Conservation (phyloP, 495 filamentous ascomycete genomes). For the Penicillium lagena region DNA sequence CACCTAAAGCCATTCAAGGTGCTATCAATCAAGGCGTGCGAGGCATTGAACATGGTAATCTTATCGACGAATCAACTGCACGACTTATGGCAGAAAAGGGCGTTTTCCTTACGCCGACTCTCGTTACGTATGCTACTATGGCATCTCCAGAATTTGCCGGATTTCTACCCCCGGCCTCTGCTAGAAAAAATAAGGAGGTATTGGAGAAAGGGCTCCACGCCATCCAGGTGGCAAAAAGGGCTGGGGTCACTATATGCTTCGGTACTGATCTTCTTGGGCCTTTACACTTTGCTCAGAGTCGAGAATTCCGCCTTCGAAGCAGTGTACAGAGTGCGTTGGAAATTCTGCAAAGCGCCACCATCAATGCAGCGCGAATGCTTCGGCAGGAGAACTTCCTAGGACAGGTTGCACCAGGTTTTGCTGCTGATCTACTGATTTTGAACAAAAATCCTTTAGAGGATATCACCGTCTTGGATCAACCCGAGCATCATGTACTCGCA, state of each 20-base stretch:
- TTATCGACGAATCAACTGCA: conserved; percentile 43
- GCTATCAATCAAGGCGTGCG: conserved; percentile 44
- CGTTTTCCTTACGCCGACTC: conserved; percentile 42
- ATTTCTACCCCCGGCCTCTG: conserved; percentile 29
- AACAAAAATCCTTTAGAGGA: conserved; percentile 44
- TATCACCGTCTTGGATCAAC: conserved; percentile 40
- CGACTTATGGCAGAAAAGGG: conserved; percentile 29
- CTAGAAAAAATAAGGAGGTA: conserved; percentile 38
- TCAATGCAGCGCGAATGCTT: conserved; percentile 40
- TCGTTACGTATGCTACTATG: conserved; percentile 43
- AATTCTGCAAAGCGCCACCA: conserved; percentile 44
- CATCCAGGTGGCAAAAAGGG: conserved; percentile 30
- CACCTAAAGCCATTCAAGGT: conserved; percentile 36
- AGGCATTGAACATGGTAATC: conserved; percentile 50
- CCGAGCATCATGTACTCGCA: conserved; percentile 33
- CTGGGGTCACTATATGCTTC: conserved; percentile 43
- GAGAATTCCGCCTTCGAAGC: conserved; percentile 42
- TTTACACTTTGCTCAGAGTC: conserved; percentile 38
- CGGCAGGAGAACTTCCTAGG: conserved; percentile 36
- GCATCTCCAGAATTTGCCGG: conserved; percentile 23
- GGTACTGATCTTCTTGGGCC: conserved; percentile 45
- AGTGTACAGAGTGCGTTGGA: conserved; percentile 31
- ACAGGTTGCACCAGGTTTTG: conserved; percentile 30
- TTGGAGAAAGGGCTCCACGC: conserved; percentile 31
- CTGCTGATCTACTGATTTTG: conserved; percentile 37